Evolutionary conservation across 768 basidiomycete species (phyloP).

Genomic region (Hygrophoropsis aurantiaca): DNA sequence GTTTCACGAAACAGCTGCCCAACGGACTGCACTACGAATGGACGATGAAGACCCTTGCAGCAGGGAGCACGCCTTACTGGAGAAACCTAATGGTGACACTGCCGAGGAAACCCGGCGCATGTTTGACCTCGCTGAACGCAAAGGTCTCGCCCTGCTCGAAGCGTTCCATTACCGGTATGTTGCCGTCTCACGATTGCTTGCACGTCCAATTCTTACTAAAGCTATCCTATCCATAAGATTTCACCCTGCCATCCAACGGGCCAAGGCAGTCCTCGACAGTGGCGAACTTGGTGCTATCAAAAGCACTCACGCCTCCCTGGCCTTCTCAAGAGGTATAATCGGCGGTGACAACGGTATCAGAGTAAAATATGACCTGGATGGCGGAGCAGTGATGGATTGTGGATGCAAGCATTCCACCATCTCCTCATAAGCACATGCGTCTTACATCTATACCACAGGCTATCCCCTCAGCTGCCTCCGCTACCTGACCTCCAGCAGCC

Average conservation of each 20-base stretch:
- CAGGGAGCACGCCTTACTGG: conserved; percentile 64
- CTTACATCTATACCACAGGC: conserved; percentile 28
- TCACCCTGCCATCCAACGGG: conserved; percentile 59
- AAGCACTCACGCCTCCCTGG: conserved; percentile 39
- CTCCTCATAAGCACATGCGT: neutral
- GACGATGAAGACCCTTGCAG: conserved; percentile 60
- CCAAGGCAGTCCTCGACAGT: conserved; percentile 52
- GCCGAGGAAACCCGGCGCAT: conserved; percentile 53
- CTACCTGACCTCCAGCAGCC: conserved; percentile 45
- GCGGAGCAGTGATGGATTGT: conserved; percentile 62
- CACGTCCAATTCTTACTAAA: conserved; percentile 7
- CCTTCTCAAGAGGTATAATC: conserved; percentile 34
- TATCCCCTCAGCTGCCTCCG: conserved; percentile 49
- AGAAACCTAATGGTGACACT: conserved; percentile 56
- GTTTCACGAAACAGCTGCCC: conserved; percentile 39
- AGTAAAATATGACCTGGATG: conserved; percentile 51
- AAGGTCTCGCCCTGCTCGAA: conserved; percentile 56
- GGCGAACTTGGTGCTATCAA: conserved; percentile 54
- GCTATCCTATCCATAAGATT: conserved; percentile 44
- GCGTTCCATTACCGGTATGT: conserved; percentile 58
- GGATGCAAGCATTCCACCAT: conserved; percentile 39
- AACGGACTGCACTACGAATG: conserved; percentile 66
- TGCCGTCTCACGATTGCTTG: neutral
- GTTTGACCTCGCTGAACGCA: conserved; percentile 48
- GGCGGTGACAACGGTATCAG: conserved; percentile 43